These are phyloP conservation scores for Hemileia vastatrix DNA, from an alignment of 1,284 basidiomycete species.

Conservation along the genomic window DNA sequence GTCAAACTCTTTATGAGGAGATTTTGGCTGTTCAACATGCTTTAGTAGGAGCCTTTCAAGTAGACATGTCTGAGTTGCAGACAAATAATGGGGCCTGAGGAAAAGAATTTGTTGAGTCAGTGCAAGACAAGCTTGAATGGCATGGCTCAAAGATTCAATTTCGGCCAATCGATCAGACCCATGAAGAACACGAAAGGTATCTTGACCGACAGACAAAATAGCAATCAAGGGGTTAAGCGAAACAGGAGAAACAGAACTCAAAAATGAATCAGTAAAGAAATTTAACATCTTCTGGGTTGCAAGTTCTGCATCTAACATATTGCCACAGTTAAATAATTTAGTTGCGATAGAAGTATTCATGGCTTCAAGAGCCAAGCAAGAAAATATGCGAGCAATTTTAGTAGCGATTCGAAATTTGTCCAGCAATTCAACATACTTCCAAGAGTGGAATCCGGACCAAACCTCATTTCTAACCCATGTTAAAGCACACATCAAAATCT, in stretches of 20 bases:
- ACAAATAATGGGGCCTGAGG: slow-evolving; percentile 10
- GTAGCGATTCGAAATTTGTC: slow-evolving; percentile 18
- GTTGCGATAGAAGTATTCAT: slow-evolving; percentile 13
- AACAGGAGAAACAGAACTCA: slow-evolving; percentile 10
- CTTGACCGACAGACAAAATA: slow-evolving; percentile 6
- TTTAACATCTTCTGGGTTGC: slow-evolving; percentile 1
- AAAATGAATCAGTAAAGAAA: slow-evolving; percentile 9
- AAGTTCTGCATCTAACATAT: too few relatives aligned
- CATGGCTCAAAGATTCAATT: slow-evolving; percentile 8
- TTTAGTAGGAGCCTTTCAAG: slow-evolving; percentile 16
- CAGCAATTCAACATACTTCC: slow-evolving; percentile 21
- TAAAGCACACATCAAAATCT: slow-evolving; percentile 16
- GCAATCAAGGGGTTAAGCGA: slow-evolving; percentile 21
- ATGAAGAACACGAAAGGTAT: slow-evolving; percentile 10
- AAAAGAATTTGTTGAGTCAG: slow-evolving; percentile 13
- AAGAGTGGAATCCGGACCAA: slow-evolving; percentile 23
- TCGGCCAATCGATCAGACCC: slow-evolving; percentile 11
- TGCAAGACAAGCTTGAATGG: neutral
- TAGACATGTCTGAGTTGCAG: slow-evolving; percentile 1
- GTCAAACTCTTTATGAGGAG: neutral
- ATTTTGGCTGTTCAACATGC: slow-evolving; percentile 3
- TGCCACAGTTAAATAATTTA: too few relatives aligned
- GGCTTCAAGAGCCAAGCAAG: slow-evolving; percentile 11
- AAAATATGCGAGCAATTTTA: slow-evolving; percentile 13
- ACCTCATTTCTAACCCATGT: slow-evolving; percentile 21